A percentile compares a stretch with the other conserved stretches of the same genome.
These are phyloP conservation scores for Fusarium keratoplasticum DNA, from an alignment of 2,329 filamentous ascomycete genomes.

Conservation along the genomic window DNA sequence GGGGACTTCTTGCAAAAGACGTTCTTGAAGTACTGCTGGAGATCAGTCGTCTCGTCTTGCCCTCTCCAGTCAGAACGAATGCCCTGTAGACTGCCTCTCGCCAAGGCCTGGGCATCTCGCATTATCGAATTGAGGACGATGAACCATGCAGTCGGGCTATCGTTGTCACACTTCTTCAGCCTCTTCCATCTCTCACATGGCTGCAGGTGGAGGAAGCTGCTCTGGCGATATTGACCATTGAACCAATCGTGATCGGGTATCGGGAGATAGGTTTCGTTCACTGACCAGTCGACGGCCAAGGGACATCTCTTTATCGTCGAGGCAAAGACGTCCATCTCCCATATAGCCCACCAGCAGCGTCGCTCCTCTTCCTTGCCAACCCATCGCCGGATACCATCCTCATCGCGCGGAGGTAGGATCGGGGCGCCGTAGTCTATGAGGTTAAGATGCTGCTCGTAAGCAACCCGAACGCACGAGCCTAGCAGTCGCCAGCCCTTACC, in stretches of 20 bases:
- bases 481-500: not conserved
- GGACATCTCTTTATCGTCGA: not conserved
- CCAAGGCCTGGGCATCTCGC: not conserved
- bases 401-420: not conserved
- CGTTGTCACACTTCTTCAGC: not conserved
- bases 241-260: not conserved
- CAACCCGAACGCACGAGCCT: not conserved
- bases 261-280: not conserved
- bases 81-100: not conserved
- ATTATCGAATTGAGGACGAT: not conserved
- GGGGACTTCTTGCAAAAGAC: not conserved
- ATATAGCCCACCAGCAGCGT: not conserved
- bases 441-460: not conserved
- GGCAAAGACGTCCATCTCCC: not conserved
- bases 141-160: not conserved
- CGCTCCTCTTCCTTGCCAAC: not conserved
- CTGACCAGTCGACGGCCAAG: not conserved
- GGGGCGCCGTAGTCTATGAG: not conserved
- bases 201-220: not conserved
- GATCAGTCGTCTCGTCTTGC: not conserved
- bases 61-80: not conserved
- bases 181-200: not conserved
- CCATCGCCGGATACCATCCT: not conserved
- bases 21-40: not conserved
- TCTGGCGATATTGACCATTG: not conserved